Evolutionary conservation across 176 grass and related monocot species (phyloP), one percentile per base, ranked within the genome.

Genomic region (Ampelocalamus luodianensis): DNA sequence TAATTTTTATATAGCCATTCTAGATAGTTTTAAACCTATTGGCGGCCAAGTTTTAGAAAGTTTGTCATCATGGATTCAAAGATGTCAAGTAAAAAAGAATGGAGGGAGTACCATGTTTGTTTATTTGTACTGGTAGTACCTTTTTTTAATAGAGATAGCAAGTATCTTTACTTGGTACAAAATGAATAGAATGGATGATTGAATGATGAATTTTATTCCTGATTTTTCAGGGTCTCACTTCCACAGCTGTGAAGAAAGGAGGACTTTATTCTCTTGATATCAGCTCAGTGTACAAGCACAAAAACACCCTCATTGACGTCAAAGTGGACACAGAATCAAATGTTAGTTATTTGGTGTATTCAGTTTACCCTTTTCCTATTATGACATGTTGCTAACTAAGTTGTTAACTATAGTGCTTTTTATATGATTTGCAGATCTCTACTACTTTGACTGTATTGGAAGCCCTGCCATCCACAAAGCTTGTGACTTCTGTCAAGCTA

Each of bases 241-340:
- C 91, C 86, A 86, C 89, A 85, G 91, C 91, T 79, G 89, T 99
- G 83, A 99, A 96, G 88, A 98, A 98, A 86, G 93, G 96, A 70
- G 91, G 90, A 75, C 76, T 96, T 69, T 96, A 99, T 92, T 61
- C 91, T 70, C 79, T 96, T 91, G 93, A 96, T 81, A 78, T 99
- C 80, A 80, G 78, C 22, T 92, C 88, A 76, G 86, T 94, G 48
- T 99, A 99, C 86, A 96, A 99, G 86, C 95, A 96, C 87, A 92
- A 94, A 74, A 96, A 92, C 64, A 93, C 90, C 24, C 74, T 91
- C 27, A 36, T 99, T 65, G 70, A 96, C 88, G 43, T 96, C 68
- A 99, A 96, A 96, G 81, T 99, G 32, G 93, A 99, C 78, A 96
- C 96, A 10, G 78, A 94, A 74, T 96, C 96, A 76, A 99, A 99